These are phyloP conservation scores for Paulownia fortunei DNA, from an alignment of 257 asterid species.

Conservation along the genomic window DNA sequence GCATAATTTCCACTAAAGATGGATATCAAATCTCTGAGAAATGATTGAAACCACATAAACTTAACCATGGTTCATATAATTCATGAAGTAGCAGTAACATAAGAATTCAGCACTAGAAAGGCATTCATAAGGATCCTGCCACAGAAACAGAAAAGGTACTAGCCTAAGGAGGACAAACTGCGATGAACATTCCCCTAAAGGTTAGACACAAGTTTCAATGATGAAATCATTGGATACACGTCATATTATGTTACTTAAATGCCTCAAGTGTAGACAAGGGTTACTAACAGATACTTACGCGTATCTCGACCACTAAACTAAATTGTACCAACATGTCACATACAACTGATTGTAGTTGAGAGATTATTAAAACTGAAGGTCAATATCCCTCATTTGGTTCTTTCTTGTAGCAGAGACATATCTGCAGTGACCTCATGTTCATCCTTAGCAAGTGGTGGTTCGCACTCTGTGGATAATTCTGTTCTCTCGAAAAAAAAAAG, in stretches of 20 bases:
- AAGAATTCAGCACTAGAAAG: not conserved
- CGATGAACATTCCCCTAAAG: not conserved
- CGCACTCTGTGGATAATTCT: not conserved
- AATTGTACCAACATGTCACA: not conserved
- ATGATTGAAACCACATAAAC: conserved; percentile 11
- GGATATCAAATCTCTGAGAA: not conserved
- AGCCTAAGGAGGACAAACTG: conserved; percentile 2
- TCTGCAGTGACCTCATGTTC: not conserved
- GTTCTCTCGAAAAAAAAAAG: not conserved
- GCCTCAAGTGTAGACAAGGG: not conserved
- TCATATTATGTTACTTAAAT: not conserved
- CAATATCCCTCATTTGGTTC: not conserved
- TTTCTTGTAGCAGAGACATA: not conserved
- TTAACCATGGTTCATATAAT: not conserved
- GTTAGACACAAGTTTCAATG: not conserved
- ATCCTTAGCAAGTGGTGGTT: conserved; percentile 1
- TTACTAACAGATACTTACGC: not conserved
- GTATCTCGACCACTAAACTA: not conserved
- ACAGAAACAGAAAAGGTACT: not conserved
- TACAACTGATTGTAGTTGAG: not conserved
- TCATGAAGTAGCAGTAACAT: not conserved
- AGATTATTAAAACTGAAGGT: not conserved
- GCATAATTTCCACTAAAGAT: conserved; percentile 1
- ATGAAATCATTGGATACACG: not conserved
- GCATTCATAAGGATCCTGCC: not conserved